phyloP scores from a whole-genome alignment of 306 rosid genomes.

The Cucumis melo region DNA sequence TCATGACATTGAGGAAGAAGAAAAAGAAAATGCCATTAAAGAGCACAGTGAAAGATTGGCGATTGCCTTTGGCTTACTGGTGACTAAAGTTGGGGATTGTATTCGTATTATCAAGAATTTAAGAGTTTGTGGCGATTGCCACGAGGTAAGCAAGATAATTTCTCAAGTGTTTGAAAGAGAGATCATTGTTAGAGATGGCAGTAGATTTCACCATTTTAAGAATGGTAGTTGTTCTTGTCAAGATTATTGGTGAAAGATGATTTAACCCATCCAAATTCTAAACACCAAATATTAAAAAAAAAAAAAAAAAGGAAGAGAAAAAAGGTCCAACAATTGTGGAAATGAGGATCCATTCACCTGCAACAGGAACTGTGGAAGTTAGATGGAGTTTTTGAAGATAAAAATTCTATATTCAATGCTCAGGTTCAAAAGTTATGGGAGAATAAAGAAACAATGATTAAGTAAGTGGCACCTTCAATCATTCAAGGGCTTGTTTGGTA shows the following conservation, averaged over 20 bases:
- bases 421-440: too few species aligned
- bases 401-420: too few species aligned
- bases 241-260: slow-evolving; percentile 20
- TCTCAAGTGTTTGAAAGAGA: slow-evolving; percentile 34
- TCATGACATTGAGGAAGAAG: slow-evolving; percentile 40
- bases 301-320: too few species aligned
- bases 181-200: slow-evolving; percentile 35
- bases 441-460: too few species aligned
- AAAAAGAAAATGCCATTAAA: slow-evolving; percentile 23
- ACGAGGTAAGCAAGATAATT: slow-evolving; percentile 35
- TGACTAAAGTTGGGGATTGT: slow-evolving; percentile 27
- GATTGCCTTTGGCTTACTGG: slow-evolving; percentile 31
- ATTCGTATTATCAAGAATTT: slow-evolving; percentile 34
- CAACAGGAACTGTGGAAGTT: too few species aligned
- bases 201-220: slow-evolving; percentile 43
- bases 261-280: too few species aligned
- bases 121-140: slow-evolving; percentile 39
- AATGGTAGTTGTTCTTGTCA: slow-evolving; percentile 32
- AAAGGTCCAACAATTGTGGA: too few species aligned
- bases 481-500: too few species aligned
- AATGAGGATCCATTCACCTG: too few species aligned
- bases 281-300: too few species aligned
- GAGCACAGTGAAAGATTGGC: slow-evolving; percentile 39
- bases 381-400: too few species aligned
- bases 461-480: too few species aligned